A percentile compares a stretch with the other conserved stretches of the same genome.
Evolutionary conservation across 2,329 filamentous ascomycete genomes (phyloP).

Genomic region (Botrytis galanthina): DNA sequence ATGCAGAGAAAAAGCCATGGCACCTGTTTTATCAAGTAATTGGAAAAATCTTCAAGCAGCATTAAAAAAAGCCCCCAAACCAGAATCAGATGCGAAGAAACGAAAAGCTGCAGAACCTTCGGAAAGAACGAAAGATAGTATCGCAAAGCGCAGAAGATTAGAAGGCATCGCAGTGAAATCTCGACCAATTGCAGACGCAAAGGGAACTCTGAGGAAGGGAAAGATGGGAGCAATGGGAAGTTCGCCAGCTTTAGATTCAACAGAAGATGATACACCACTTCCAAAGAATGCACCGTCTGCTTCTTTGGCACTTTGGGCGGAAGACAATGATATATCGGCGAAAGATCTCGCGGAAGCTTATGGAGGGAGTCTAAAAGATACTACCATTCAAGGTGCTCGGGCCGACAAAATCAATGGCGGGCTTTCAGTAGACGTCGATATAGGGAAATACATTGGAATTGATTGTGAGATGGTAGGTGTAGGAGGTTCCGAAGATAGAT

Average conservation of each 20-base stretch:
- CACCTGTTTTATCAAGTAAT: slow-evolving; percentile 58
- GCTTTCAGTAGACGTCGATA: slow-evolving; percentile 57
- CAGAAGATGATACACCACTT: slow-evolving; percentile 39
- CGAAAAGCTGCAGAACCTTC: slow-evolving; percentile 29
- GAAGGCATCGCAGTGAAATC: slow-evolving; percentile 29
- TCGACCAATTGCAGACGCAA: background rate
- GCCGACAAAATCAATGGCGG: slow-evolving; percentile 62
- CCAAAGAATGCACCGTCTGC: slow-evolving; percentile 44
- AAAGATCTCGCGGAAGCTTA: slow-evolving; percentile 63
- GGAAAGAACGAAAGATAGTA: slow-evolving; percentile 35
- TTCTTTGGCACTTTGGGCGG: slow-evolving; percentile 58
- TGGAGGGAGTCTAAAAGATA: slow-evolving; percentile 51
- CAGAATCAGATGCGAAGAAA: slow-evolving; percentile 37
- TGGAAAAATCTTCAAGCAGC: slow-evolving; percentile 76
- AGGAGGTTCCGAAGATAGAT: slow-evolving; percentile 65
- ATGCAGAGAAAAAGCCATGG: slow-evolving; percentile 28
- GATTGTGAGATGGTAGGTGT: slow-evolving; percentile 99
- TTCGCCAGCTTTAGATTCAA: slow-evolving; percentile 40
- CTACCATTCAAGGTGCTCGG: slow-evolving; percentile 46
- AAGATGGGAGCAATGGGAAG: slow-evolving; percentile 59
- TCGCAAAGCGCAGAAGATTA: slow-evolving; percentile 39
- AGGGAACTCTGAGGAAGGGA: slow-evolving; percentile 22
- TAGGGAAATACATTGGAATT: slow-evolving; percentile 88
- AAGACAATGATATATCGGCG: slow-evolving; percentile 59
- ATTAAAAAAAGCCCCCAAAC: slow-evolving; percentile 45